A percentile compares a stretch with the other conserved stretches of the same genome.
These are phyloP conservation scores for Trifolium repens DNA, from an alignment of 306 rosid genomes.

Conservation along the genomic window DNA sequence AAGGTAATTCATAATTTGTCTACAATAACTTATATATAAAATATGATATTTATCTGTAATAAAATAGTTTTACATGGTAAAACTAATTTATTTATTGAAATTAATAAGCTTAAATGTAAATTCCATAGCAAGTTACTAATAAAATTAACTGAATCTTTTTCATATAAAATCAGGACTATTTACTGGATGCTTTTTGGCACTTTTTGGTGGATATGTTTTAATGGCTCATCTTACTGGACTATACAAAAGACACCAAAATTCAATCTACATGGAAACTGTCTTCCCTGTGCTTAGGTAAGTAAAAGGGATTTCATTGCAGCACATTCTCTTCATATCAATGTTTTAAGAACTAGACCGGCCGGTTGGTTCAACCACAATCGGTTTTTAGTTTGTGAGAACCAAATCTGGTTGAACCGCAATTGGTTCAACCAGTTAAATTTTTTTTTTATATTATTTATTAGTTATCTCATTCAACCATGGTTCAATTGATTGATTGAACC, in stretches of 20 bases:
- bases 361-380: background rate
- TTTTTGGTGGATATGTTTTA: constrained; percentile 72
- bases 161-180: constrained; percentile 68
- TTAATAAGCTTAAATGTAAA: background rate
- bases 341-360: background rate
- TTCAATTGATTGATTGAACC: background rate
- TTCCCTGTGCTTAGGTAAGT: constrained; percentile 92
- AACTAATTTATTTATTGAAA: too few species aligned
- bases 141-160: constrained; percentile 28
- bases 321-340: background rate
- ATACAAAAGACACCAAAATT: constrained; percentile 59
- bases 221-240: constrained; percentile 88
- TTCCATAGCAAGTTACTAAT: background rate
- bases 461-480: too few species aligned
- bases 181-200: constrained; percentile 79
- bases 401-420: too few species aligned
- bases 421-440: background rate
- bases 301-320: background rate
- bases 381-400: background rate
- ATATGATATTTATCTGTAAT: too few species aligned
- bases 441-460: too few species aligned
- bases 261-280: constrained; percentile 91
- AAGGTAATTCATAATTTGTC: background rate
- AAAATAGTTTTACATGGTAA: too few species aligned
- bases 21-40: background rate